Base-by-base conservation (phyloP, 1,284 basidiomycete species). In the Tremellales sp. region DNA sequence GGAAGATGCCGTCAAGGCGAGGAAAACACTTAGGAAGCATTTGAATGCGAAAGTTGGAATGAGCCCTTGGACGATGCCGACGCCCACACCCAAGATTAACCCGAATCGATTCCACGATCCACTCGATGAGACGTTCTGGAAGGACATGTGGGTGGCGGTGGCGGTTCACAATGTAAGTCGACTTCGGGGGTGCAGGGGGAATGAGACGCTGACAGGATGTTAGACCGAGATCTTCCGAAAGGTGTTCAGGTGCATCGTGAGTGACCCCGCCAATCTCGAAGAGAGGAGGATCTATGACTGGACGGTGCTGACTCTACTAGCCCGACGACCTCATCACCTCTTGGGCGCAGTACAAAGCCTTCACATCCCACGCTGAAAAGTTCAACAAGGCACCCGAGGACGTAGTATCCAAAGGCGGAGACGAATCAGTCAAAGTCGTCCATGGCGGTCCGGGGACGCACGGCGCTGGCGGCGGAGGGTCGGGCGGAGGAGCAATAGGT, bases 261-360 rank as follows among this genome's bases (percentile, higher is more conserved):
- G 64, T 60, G 11, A 10, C 19, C 19, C 29, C 19, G 36, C 11
- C 36, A n/a, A n/a, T n/a, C n/a, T n/a, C n/a, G n/a, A n/a, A n/a
- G n/a, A n/a, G n/a, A 12, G 36, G 13, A 7, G 36, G 19, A 12
- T 39, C 19, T 23, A 19, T 22, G 13, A 2, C 15, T 12, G 23
- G 39, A 11, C 21, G 19, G 24, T 12, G 37, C 48, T 61, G 24
- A 52, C 17, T 7, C 40, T 3, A 26, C n/a, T n/a, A 68, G 57
- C 92, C 92, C 3, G 92, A 96, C 68, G 91, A 97, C 68, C 76
- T 85, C 13, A 82, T 96, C 46, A 86, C 85, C 1, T 92, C 90
- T 0, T 97, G 92, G 93, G 90, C 91, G 62, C 87, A 89, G 65
- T 94, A 94, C 76, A 92, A 85, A 68, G 86, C 91, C 53, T 94